Percentiles rank a stretch among this genome's conserved stretches.
These are phyloP conservation scores for Posidonia oceanica DNA, from an alignment of 116 monocot genomes.

Conservation along the genomic window DNA sequence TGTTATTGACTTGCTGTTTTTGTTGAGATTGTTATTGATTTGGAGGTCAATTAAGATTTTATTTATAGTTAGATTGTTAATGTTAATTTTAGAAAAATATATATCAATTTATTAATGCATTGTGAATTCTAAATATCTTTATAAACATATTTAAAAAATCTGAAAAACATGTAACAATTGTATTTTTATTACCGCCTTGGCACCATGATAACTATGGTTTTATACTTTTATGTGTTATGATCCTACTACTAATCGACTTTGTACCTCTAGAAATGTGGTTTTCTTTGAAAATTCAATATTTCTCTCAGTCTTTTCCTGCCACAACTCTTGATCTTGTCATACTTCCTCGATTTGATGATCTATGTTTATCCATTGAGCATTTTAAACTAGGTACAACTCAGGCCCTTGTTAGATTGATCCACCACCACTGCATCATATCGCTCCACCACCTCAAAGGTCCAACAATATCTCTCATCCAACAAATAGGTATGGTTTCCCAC, in stretches of 20 bases:
- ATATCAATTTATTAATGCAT: too few species aligned
- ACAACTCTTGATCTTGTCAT: neutral
- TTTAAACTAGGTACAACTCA: neutral
- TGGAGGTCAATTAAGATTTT: too few species aligned
- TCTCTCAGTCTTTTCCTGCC: neutral
- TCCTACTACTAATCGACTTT: neutral
- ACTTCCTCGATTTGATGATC: neutral
- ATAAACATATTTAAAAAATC: too few species aligned
- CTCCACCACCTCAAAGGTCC: neutral
- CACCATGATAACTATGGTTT: too few species aligned
- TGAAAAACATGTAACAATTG: too few species aligned
- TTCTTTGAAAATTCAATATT: slow-evolving; percentile 3
- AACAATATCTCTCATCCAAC: neutral
- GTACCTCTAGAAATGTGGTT: neutral
- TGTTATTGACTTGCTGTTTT: too few species aligned
- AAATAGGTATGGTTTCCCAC: neutral
- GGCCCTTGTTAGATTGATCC: neutral
- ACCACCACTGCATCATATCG: neutral
- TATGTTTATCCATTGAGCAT: neutral
- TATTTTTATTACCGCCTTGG: too few species aligned
- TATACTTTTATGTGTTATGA: neutral
- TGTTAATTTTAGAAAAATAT: too few species aligned
- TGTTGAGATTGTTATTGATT: too few species aligned
- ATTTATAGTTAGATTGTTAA: too few species aligned
- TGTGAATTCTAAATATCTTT: too few species aligned